These are phyloP conservation scores for Salix suchowensis DNA, from an alignment of 345 rosid species.

Conservation along the genomic window DNA sequence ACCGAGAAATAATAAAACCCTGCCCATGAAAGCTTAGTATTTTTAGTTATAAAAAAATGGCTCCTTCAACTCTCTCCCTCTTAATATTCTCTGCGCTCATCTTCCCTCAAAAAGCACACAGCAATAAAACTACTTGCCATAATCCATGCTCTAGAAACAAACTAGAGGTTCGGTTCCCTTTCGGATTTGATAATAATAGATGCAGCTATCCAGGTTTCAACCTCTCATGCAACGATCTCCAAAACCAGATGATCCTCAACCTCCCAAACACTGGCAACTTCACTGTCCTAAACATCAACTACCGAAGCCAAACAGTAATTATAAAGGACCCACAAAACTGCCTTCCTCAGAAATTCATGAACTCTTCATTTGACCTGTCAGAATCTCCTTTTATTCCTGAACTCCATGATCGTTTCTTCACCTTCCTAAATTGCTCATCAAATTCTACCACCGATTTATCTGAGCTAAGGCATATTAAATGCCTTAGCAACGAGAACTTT, in stretches of 20 bases:
- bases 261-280: slow-evolving; percentile 37
- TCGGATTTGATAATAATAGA: slow-evolving; percentile 13
- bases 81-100: background rate
- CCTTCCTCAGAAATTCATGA: slow-evolving; percentile 28
- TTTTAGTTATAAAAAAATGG: background rate
- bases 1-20: background rate
- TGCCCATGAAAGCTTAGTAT: background rate
- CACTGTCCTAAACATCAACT: slow-evolving; percentile 35
- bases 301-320: slow-evolving; percentile 20
- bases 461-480: slow-evolving; percentile 6
- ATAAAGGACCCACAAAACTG: slow-evolving; percentile 41
- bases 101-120: background rate
- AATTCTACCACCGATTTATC: background rate
- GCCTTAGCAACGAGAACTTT: slow-evolving; percentile 35
- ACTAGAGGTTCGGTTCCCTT: slow-evolving; percentile 39
- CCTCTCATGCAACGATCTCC: slow-evolving; percentile 32
- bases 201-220: slow-evolving; percentile 42
- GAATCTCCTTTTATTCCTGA: slow-evolving; percentile 20
- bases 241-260: slow-evolving; percentile 14
- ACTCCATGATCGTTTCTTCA: background rate
- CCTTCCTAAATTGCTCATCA: slow-evolving; percentile 38
- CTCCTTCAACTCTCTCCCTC: background rate
- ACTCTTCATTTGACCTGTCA: slow-evolving; percentile 15
- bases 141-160: background rate
- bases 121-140: slow-evolving; percentile 14